Percentiles rank a stretch among this genome's conserved stretches.
Evolutionary conservation across 495 filamentous ascomycete species (phyloP).

Genomic region (Hypoxylon fuscum): DNA sequence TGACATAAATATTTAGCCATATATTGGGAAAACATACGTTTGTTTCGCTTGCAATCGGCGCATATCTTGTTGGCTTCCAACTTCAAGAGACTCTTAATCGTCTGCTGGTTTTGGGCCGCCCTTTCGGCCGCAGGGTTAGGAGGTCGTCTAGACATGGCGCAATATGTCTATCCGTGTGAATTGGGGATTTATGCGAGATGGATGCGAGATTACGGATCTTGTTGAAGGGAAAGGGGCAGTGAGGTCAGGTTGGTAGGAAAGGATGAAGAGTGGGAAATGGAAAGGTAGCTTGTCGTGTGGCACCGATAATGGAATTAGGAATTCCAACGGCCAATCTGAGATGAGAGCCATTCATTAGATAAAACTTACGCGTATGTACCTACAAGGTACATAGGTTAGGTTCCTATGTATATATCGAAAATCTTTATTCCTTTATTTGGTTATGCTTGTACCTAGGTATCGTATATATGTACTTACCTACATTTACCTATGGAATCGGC

Average conservation of each 20-base stretch:
- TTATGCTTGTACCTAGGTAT: too few species aligned
- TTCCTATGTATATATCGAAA: constrained; percentile 7
- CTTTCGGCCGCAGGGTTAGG: constrained; percentile 81
- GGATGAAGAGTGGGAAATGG: constrained; percentile 3
- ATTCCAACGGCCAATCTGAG: constrained; percentile 9
- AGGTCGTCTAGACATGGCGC: constrained; percentile 83
- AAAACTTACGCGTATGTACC: too few species aligned
- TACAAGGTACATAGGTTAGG: background rate
- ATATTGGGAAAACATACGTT: constrained; percentile 70
- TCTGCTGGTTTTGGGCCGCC: constrained; percentile 86
- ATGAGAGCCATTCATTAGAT: too few species aligned
- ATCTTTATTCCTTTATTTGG: too few species aligned
- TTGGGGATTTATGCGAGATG: background rate
- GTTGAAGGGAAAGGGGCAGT: background rate
- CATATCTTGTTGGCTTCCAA: constrained; percentile 93
- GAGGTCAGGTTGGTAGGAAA: constrained; percentile 16
- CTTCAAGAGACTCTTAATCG: constrained; percentile 92
- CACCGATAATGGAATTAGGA: constrained; percentile 20
- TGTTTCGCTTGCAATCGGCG: constrained; percentile 98
- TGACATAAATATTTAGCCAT: background rate
- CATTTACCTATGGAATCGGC: background rate
- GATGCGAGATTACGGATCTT: too few species aligned
- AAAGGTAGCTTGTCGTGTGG: constrained; percentile 20
- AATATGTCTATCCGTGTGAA: background rate
- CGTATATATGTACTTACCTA: background rate